A percentile compares a stretch with the other conserved stretches of the same genome.
phyloP scores from a whole-genome alignment of 2,329 filamentous ascomycete species.

The Dactylellina parvicollis region DNA sequence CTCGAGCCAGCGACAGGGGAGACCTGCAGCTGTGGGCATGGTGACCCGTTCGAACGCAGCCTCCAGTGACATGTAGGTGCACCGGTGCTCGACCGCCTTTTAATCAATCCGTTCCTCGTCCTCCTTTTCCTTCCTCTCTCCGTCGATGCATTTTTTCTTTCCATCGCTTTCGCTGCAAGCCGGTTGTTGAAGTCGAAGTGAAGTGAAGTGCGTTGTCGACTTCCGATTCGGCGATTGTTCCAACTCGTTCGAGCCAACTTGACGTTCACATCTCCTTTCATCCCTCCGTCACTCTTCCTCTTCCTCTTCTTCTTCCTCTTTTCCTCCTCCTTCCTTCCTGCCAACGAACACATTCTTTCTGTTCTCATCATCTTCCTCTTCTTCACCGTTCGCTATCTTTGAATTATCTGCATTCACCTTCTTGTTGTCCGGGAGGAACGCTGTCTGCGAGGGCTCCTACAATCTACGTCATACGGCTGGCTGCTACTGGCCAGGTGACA shows the following conservation, averaged over 20 bases:
- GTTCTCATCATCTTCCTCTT: not conserved
- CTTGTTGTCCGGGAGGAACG: not conserved
- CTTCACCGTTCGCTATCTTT: constrained; percentile 1
- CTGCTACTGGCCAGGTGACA: constrained; percentile 37
- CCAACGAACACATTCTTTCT: constrained; percentile 9
- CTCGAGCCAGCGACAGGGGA: constrained; percentile 44
- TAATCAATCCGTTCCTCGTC: not conserved
- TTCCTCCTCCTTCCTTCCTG: not conserved
- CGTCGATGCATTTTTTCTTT: constrained; percentile 1
- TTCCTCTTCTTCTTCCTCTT: not conserved
- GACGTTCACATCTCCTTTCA: not conserved
- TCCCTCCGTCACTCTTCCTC: not conserved
- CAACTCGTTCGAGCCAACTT: constrained; percentile 11
- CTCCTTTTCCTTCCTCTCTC: not conserved
- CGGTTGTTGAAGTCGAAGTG: not conserved
- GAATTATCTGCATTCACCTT: constrained; percentile 1
- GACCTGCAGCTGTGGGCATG: constrained; percentile 41
- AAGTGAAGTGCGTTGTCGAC: constrained; percentile 42
- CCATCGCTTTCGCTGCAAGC: constrained; percentile 6
- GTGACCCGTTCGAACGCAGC: constrained; percentile 22
- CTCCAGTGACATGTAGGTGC: constrained; percentile 17
- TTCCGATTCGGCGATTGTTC: constrained; percentile 49
- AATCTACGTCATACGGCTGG: constrained; percentile 39
- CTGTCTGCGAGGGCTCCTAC: constrained; percentile 6
- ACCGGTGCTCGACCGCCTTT: not conserved